Evolutionary conservation across 2,329 filamentous ascomycete genomes (phyloP).

Genomic region (Chalaropsis thielavioides): DNA sequence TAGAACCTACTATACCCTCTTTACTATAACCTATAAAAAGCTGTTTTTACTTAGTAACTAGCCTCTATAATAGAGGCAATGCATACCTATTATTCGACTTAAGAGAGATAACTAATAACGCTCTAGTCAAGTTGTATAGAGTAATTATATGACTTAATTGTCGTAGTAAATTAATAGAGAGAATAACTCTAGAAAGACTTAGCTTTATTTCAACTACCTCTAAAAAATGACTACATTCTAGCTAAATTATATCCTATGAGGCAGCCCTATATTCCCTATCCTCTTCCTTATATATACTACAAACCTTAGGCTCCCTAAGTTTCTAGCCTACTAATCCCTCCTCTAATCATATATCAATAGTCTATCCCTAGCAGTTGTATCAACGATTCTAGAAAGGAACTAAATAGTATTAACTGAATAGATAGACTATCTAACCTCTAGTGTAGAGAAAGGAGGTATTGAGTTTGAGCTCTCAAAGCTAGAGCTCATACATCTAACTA

Average conservation of each 20-base stretch:
- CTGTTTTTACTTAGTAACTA: not conserved
- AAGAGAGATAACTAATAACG: not conserved
- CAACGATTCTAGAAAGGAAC: not conserved
- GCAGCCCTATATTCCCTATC: not conserved
- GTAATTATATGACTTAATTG: not conserved
- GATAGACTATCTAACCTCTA: not conserved
- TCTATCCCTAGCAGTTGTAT: too few relatives aligned
- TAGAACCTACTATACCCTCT: not conserved
- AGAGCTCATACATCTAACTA: not conserved
- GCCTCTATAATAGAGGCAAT: not conserved
- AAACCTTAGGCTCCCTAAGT: not conserved
- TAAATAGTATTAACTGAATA: not conserved
- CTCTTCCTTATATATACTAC: not conserved
- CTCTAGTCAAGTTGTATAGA: not conserved
- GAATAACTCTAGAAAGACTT: not conserved
- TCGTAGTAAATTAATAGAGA: not conserved
- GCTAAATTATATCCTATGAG: not conserved
- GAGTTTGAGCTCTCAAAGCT: conserved; percentile 2
- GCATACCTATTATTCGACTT: not conserved
- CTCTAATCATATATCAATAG: not conserved
- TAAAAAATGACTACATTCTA: not conserved
- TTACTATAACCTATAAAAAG: not conserved
- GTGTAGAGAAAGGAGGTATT: not conserved
- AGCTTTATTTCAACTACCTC: not conserved
- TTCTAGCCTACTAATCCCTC: not conserved